Evolutionary conservation across 257 asterid species (phyloP), one percentile per base, ranked within the genome.

Genomic region (Thymus mandschuricus): DNA sequence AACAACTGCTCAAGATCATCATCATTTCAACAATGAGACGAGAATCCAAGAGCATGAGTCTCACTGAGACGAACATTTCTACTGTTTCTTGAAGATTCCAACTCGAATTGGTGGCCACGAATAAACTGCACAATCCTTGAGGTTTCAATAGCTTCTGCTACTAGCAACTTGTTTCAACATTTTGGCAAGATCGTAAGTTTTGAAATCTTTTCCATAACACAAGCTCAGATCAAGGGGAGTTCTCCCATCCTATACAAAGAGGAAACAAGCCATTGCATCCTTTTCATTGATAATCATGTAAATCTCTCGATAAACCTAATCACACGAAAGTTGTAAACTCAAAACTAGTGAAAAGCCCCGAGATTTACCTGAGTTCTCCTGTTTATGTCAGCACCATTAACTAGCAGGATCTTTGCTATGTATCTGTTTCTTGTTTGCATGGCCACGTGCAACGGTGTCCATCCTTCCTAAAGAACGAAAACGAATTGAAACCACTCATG

Each of bases 361-460:
- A 56, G 40, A 4, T 10, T 79, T 81, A 94, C 99, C 96, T 79
- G 84, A 70, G 85, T 94, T 79, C 78, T 82, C 80, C 96, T 87
- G 44, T 85, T 84, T 67, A 62, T 83, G 75, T 94, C 99, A 72
- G 97, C 99, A 40, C 99, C 97, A 76, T 84, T 87, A 72, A 88
- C 86, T 66, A 91, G 41, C 81, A 94, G 76, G 73, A 91, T 54
- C 84, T 94, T 94, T 1, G 71, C 89, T 69, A 89, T 84, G 63
- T 85, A 80, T 78, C 97, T 82, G 83, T 94, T 89, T 85, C 99
- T 83, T 58, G 96, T 89, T 73, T 94, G 99, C 78, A 89, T 77
- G 71, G 97, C 96, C 57, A 94, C 88, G 8, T 91, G 99, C 77
- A 94, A 72, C 3, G 99, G 92, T 43, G 97, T 89, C 99, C 99